These are phyloP conservation scores for Pichia pseudocactophila DNA, from an alignment of 805 yeast genomes.

Conservation along the genomic window DNA sequence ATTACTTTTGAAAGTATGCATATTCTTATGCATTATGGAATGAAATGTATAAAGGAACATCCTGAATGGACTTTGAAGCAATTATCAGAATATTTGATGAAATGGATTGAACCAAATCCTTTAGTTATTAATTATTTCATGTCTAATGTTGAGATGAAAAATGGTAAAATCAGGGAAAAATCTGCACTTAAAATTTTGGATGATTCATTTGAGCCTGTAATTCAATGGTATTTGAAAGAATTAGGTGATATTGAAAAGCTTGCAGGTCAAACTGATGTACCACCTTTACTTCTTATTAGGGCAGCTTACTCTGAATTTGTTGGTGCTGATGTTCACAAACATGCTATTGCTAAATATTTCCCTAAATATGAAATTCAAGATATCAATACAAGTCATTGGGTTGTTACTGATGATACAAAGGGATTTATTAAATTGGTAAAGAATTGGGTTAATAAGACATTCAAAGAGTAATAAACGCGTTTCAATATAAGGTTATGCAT, in stretches of 20 bases:
- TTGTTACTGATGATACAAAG: constrained; percentile 71
- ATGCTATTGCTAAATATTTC: constrained; percentile 31
- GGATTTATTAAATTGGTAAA: constrained; percentile 56
- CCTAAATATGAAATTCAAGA: constrained; percentile 62
- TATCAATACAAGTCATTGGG: constrained; percentile 85
- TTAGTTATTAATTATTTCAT: constrained; percentile 65
- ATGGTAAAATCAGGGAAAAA: constrained; percentile 21
- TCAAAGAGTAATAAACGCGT: too few relatives aligned
- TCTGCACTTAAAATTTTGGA: constrained; percentile 64
- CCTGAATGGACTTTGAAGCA: constrained; percentile 36
- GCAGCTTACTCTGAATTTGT: constrained; percentile 53
- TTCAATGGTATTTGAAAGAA: constrained; percentile 38
- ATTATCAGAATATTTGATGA: constrained; percentile 47
- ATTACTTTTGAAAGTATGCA: constrained; percentile 26
- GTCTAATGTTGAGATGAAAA: constrained; percentile 45
- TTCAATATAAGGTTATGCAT: too few relatives aligned
- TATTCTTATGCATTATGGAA: constrained; percentile 15
- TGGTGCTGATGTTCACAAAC: constrained; percentile 15
- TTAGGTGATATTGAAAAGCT: constrained; percentile 19
- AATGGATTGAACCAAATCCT: constrained; percentile 48
- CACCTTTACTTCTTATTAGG: constrained; percentile 69
- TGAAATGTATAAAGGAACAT: constrained; percentile 6
- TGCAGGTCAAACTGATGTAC: constrained; percentile 39
- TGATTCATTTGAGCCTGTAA: constrained; percentile 50
- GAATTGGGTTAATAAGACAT: constrained; percentile 32